phyloP scores from a whole-genome alignment of 176 grass and related monocot species.

The Thinopyrum elongatum region DNA sequence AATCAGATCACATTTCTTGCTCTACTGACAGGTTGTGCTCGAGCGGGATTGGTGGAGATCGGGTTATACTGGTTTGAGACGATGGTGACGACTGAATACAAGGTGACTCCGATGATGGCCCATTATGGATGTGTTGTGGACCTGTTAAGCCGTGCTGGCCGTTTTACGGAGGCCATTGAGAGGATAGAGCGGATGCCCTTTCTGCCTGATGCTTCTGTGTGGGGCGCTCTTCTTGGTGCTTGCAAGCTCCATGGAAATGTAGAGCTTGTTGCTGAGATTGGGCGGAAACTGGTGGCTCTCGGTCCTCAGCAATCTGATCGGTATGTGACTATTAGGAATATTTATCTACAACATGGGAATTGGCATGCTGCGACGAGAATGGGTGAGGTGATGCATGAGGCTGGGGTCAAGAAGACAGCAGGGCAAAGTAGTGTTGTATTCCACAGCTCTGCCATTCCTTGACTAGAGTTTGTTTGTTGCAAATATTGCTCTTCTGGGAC shows the following conservation, averaged over 20 bases:
- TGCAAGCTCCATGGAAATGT: constrained; percentile 59
- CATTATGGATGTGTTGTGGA: constrained; percentile 85
- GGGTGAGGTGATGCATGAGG: constrained; percentile 52
- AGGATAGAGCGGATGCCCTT: constrained; percentile 63
- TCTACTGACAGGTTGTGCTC: constrained; percentile 55
- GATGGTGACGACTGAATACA: constrained; percentile 41
- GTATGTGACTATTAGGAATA: constrained; percentile 62
- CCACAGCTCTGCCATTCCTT: constrained; percentile 3
- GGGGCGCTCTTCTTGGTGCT: constrained; percentile 72
- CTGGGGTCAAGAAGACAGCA: constrained; percentile 53
- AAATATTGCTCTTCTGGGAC: neutral
- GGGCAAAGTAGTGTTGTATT: constrained; percentile 44
- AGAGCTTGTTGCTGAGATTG: constrained; percentile 41
- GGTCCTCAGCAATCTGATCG: constrained; percentile 37
- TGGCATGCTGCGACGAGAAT: constrained; percentile 56
- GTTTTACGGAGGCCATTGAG: constrained; percentile 49
- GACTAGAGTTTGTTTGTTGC: neutral
- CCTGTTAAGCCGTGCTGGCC: constrained; percentile 46
- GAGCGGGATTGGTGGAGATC: constrained; percentile 48
- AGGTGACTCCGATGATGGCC: constrained; percentile 53
- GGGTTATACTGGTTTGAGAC: constrained; percentile 57
- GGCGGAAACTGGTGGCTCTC: constrained; percentile 48
- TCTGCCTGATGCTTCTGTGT: constrained; percentile 60
- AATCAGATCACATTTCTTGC: constrained; percentile 73
- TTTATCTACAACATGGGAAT: constrained; percentile 49